These are phyloP conservation scores for Pedinophyceae sp. DNA, from an alignment of 139 green algal species.

Conservation along the genomic window DNA sequence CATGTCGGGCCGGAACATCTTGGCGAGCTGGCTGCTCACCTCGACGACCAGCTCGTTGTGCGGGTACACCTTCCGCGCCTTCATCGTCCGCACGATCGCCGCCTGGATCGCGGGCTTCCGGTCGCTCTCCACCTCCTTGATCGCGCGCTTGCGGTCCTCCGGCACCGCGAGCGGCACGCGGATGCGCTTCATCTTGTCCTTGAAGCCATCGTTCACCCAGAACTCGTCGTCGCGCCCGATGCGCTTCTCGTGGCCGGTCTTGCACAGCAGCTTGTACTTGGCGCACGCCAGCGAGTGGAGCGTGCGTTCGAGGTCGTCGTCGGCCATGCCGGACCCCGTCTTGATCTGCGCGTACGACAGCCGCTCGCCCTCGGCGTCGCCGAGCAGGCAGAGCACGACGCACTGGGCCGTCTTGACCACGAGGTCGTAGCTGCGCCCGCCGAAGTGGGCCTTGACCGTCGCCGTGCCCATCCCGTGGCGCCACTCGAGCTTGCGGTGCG, in stretches of 20 bases:
- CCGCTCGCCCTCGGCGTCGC: constrained; percentile 38
- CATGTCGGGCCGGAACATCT: constrained; percentile 94
- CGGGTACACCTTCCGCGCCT: constrained; percentile 64
- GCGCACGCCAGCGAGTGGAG: constrained; percentile 74
- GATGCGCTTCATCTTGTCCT: constrained; percentile 11
- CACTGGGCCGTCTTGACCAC: constrained; percentile 52
- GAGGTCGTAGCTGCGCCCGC: constrained; percentile 71
- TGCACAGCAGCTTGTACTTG: constrained; percentile 82
- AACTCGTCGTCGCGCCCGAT: constrained; percentile 76
- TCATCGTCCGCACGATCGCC: constrained; percentile 82
- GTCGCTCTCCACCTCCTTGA: constrained; percentile 93
- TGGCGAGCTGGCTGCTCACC: constrained; percentile 85
- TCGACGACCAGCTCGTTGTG: constrained; percentile 78
- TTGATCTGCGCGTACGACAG: constrained; percentile 64
- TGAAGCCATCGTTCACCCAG: constrained; percentile 72
- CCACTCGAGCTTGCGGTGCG: constrained; percentile 85
- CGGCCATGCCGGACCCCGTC: constrained; percentile 59
- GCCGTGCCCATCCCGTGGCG: constrained; percentile 76
- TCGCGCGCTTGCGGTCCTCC: constrained; percentile 83
- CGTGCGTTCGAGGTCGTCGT: constrained; percentile 72
- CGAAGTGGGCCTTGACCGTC: constrained; percentile 69
- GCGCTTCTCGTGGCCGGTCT: constrained; percentile 48
- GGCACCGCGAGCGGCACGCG: constrained; percentile 41
- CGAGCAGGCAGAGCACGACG: constrained; percentile 77
- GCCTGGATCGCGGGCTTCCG: constrained; percentile 52